phyloP scores from a whole-genome alignment of 129 eudicot species.

The Gnaphalium uliginosum region DNA sequence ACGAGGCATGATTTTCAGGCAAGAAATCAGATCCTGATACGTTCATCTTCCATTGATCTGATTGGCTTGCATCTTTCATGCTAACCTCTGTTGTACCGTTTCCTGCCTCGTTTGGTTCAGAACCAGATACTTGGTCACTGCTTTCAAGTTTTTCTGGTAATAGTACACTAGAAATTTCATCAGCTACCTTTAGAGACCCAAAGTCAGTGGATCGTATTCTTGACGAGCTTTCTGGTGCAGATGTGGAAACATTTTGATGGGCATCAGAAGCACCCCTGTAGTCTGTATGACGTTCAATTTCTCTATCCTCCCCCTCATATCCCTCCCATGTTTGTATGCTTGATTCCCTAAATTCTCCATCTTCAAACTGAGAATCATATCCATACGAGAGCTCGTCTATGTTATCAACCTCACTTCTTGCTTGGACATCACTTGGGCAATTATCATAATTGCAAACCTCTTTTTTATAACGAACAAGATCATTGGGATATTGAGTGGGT shows the following conservation, averaged over 20 bases:
- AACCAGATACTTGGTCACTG: slow-evolving; percentile 29
- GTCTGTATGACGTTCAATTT: slow-evolving; percentile 19
- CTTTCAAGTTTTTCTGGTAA: slow-evolving; percentile 29
- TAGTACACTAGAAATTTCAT: slow-evolving; percentile 31
- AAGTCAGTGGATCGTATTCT: slow-evolving; percentile 11
- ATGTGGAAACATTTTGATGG: slow-evolving; percentile 4
- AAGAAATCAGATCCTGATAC: slow-evolving; percentile 23
- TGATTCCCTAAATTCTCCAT: slow-evolving; percentile 43
- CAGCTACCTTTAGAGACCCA: slow-evolving; percentile 11
- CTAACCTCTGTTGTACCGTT: slow-evolving; percentile 3
- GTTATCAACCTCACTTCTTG: slow-evolving; percentile 33
- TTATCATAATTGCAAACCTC: background rate
- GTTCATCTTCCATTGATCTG: slow-evolving; percentile 41
- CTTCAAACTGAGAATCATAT: slow-evolving; percentile 45
- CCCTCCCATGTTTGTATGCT: slow-evolving; percentile 38
- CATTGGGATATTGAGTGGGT: background rate
- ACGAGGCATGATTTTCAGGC: slow-evolving; percentile 26
- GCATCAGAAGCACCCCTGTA: slow-evolving; percentile 7
- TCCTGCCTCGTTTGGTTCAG: slow-evolving; percentile 9
- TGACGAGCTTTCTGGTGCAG: slow-evolving; percentile 23
- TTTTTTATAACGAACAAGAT: slow-evolving; percentile 14
- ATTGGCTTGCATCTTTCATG: slow-evolving; percentile 27
- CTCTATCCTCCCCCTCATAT: slow-evolving; percentile 25
- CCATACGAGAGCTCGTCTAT: slow-evolving; percentile 27
- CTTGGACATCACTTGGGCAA: slow-evolving; percentile 16